Evolutionary conservation across 139 green algal species (phyloP), one percentile per base, ranked within the genome.

Genomic region (Pedinophyceae sp.): DNA sequence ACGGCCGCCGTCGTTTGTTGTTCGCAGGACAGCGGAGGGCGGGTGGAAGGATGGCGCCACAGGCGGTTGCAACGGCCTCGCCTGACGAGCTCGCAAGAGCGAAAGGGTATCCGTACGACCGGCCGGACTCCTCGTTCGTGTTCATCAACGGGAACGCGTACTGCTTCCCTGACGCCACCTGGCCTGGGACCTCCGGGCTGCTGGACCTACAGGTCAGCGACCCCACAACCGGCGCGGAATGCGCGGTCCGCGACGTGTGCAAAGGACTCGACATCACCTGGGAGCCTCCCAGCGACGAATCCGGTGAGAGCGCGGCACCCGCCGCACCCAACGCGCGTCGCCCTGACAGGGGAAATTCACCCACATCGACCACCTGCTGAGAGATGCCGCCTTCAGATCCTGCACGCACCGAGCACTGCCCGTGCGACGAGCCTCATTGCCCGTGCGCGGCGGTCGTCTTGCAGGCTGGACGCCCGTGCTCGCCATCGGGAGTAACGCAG

Each of bases 401-500:
- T 16, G 38, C 38, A 16, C 38, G 38, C 13, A 16, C 16, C 13
- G 38, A 13, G 38, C 38, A n/a, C 38, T 16, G 38, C 16, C 16
- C 13, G 38, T 16, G 38, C 38, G 13, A 16, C 38, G 38, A n/a
- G 38, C 13, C 13, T 13, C 38, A 45, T 16, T 45, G 13, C 16
- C 38, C 13, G 13, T 45, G 38, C 13, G 13, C 13, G 38, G 38
- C 38, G 38, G 13, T 16, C 38, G 13, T 45, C 13, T n/a, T n/a
- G n/a, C n/a, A n/a, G n/a, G n/a, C n/a, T n/a, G n/a, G 3, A 68
- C 62, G 1, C 69, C 73, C 4, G 69, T 85, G 2, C 70, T 85
- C 46, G 77, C 74, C 25, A 74, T 85, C 19, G 77, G 77, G 47
- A 76, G 62, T 68, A 85, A 85, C 54, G 77, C 77, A n/a, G 60